Evolutionary conservation across 371 early-diverging fungal genomes (phyloP), one percentile per base, ranked within the genome.

Genomic region (Mucor sp.): DNA sequence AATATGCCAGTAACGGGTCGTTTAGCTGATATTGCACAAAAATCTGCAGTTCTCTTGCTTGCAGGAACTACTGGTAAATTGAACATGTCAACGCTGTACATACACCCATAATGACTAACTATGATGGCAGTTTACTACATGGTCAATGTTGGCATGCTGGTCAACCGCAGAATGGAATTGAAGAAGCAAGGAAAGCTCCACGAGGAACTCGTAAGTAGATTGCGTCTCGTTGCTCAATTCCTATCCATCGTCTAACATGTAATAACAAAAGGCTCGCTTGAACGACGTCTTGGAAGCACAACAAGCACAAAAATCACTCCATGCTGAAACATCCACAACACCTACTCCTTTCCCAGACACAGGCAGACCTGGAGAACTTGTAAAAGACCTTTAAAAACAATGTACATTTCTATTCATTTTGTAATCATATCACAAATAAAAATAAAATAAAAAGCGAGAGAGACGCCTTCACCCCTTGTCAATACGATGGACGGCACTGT

Each of bases 111-210:
- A 11, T 19, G 35, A 63, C 15, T 25, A 43, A 64, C 12, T 4
- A 41, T 8, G 17, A 35, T 14, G 21, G 6, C 19, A 84, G 92
- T 93, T 5, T 95, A 94, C 76, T 90, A 92, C 70, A 82, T 95
- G 64, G 95, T 93, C 58, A 91, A 91, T 69, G 76, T 93, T 44
- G 91, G 91, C 50, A 84, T 89, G 28, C 80, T 90, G 60, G 89
- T 96, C 48, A 81, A 81, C 61, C 74, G 74, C 30, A 70, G 84
- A 35, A 77, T 81, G 74, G 78, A 79, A 41, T 63, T 81, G 32
- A 84, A 81, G 65, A 81, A 81, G 47, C 71, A 84, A 72, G 80
- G 81, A 56, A 74, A 74, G 60, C 71, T 84, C 25, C 74, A 84
- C 44, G 84, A 84, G 64, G 81, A 84, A 62, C 65, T 84, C 66